Evolutionary conservation across 2,329 filamentous ascomycete genomes (phyloP).

Genomic region (Leptographium galeiforme): DNA sequence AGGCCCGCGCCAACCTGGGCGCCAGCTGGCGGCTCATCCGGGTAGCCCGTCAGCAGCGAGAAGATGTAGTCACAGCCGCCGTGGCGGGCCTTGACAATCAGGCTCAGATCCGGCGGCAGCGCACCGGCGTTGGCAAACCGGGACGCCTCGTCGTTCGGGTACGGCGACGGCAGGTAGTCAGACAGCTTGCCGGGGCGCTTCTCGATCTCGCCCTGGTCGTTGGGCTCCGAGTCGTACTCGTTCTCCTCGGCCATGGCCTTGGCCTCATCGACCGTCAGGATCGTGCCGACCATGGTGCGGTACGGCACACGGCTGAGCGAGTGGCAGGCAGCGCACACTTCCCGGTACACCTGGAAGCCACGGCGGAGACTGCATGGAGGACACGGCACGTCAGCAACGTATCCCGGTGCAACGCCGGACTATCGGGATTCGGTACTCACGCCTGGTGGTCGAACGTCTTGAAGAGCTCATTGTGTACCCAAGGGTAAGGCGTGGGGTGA

Average conservation of each 20-base stretch:
- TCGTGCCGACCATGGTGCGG: slow-evolving; percentile 75
- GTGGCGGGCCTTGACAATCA: slow-evolving; percentile 96
- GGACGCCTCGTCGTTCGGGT: slow-evolving; percentile 98
- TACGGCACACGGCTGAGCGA: slow-evolving; percentile 90
- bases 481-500: slow-evolving; percentile 83
- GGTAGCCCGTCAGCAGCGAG: slow-evolving; percentile 90
- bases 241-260: slow-evolving; percentile 95
- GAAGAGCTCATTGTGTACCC: slow-evolving; percentile 82
- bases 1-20: slow-evolving; percentile 74
- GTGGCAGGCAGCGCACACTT: slow-evolving; percentile 97
- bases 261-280: slow-evolving; percentile 95
- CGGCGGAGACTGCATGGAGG: slow-evolving; percentile 62
- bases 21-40: slow-evolving; percentile 87
- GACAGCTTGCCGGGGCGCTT: slow-evolving; percentile 98
- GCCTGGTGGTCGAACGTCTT: slow-evolving; percentile 96
- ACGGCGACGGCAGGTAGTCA: slow-evolving; percentile 87
- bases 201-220: slow-evolving; percentile 95
- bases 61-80: slow-evolving; percentile 99
- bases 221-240: slow-evolving; percentile 96
- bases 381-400: background rate
- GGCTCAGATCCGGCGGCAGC: slow-evolving; percentile 87
- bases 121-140: slow-evolving; percentile 98
- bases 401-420: background rate
- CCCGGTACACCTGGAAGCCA: slow-evolving; percentile 98
- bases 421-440: slow-evolving; percentile 43